Evolutionary conservation across 2,329 filamentous ascomycete species (phyloP), one percentile per base, ranked within the genome.

Genomic region (Truncatella angustata): DNA sequence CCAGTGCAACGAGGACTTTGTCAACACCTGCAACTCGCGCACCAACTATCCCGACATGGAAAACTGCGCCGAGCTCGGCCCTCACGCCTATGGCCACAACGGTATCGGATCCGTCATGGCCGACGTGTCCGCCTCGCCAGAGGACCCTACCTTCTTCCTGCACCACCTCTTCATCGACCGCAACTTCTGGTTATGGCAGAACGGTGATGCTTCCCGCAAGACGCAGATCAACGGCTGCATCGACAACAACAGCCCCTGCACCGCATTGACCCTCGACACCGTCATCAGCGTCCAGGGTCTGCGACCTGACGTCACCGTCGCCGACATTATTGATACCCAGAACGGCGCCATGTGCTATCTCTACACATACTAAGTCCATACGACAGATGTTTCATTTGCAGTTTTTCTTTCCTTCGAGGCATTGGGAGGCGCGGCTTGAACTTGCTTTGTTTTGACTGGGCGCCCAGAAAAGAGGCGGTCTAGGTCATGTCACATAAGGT

Each of bases 11-110:
- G 39, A 28, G 12, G 50, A 49, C 50, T 58, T 49, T 49, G 58
- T 50, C 30, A 49, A 53, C 30, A 45, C 44, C 3, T 59, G 60
- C 36, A 16, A 47, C 18, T 44, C 51, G 9, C 54, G 42, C 39
- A 54, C 53, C 10, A 18, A 24, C 21, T 51, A 40, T 36, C 24
- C 43, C 28, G 52, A 49, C 24, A 56, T 58, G 51, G 52, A 50
- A 18, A 40, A 44, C 34, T 58, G 56, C 43, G 40, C 39, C 35
- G 56, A 58, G 51, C 42, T 35, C 12, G 51, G 53, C 3, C 53
- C 59, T 57, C 66, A 68, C 57, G 66, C 63, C 4, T 62, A 66
- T 37, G 64, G 65, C 52, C 66, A 68, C 61, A 67, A 67, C 62
- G 63, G 65, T 40, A 47, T 67, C 3, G 66, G 66, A 28, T 60